Conservation (phyloP, 768 basidiomycete species). For the Pisolithus marmoratus region DNA sequence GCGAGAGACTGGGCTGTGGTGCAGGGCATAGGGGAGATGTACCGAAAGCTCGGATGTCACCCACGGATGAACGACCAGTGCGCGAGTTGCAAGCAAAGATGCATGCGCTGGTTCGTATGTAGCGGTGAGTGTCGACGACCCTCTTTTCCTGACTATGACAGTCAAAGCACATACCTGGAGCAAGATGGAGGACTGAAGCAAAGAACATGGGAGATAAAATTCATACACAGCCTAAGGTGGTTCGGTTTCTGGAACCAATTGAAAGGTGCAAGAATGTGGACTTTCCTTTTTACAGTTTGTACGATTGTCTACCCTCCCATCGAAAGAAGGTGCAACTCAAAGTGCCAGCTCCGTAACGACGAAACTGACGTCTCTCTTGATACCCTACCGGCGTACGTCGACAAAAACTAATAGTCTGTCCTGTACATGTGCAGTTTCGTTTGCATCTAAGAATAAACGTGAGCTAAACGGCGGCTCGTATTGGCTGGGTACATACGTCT, state of each 20-base stretch:
- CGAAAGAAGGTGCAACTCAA: conserved; percentile 74
- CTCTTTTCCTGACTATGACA: neutral
- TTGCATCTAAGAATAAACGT: conserved; percentile 59
- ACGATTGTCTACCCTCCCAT: conserved; percentile 68
- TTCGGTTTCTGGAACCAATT: neutral
- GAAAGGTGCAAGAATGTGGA: neutral
- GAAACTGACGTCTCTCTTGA: conserved; percentile 66
- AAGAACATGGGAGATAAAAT: too few species aligned
- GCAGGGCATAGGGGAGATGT: neutral
- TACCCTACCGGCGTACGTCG: conserved; percentile 52
- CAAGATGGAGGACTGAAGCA: too few species aligned
- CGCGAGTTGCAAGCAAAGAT: conserved; percentile 43
- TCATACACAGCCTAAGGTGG: neutral
- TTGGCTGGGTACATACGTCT: conserved; percentile 39
- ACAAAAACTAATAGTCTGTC: conserved; percentile 54
- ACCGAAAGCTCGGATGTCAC: conserved; percentile 52
- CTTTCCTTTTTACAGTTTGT: conserved; percentile 14
- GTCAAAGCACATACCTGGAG: neutral
- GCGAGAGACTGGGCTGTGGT: conserved; percentile 5
- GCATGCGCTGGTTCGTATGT: conserved; percentile 47
- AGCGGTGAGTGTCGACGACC: conserved; percentile 69
- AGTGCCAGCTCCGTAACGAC: conserved; percentile 75
- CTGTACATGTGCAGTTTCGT: conserved; percentile 47
- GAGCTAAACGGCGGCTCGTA: neutral
- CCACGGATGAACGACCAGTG: conserved; percentile 55